These are phyloP conservation scores for Diaporthe australafricana DNA, from an alignment of 2,329 filamentous ascomycete genomes.

Conservation along the genomic window DNA sequence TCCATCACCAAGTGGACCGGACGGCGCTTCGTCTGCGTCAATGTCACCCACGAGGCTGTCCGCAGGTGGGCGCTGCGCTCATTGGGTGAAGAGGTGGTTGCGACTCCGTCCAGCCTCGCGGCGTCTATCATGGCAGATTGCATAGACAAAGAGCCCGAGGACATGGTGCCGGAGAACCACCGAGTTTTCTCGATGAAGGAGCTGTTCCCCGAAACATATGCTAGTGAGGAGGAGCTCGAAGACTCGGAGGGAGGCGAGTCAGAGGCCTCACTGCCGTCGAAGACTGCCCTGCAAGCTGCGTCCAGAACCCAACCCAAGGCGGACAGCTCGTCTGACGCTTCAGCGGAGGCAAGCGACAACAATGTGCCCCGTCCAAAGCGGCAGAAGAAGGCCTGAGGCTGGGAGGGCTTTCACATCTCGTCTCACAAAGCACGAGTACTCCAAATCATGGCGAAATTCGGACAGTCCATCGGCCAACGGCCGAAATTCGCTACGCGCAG, in stretches of 20 bases:
- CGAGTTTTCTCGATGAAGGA: not conserved
- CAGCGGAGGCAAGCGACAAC: not conserved
- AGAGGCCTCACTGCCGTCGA: not conserved
- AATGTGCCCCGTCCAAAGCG: not conserved
- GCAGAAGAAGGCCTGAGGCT: not conserved
- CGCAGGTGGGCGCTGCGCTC: not conserved
- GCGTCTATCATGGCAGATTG: not conserved
- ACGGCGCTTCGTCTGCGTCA: slow-evolving; percentile 7
- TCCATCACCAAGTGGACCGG: not conserved
- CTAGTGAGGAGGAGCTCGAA: not conserved
- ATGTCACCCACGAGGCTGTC: slow-evolving; percentile 13
- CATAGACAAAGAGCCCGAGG: slow-evolving; percentile 11
- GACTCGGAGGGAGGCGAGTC: not conserved
- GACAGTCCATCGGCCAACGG: too few relatives aligned
- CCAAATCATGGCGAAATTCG: too few relatives aligned
- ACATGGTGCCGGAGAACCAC: not conserved
- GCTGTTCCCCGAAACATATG: not conserved
- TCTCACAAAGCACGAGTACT: too few relatives aligned
- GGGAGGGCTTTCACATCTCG: too few relatives aligned
- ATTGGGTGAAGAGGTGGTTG: not conserved
- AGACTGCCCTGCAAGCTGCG: not conserved
- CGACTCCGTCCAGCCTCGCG: not conserved
- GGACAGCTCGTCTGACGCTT: slow-evolving; percentile 9
- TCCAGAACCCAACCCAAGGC: not conserved
- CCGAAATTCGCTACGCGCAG: too few relatives aligned